Evolutionary conservation across 345 rosid genomes (phyloP), one percentile per base, ranked within the genome.

Genomic region (Euphorbia peplus): DNA sequence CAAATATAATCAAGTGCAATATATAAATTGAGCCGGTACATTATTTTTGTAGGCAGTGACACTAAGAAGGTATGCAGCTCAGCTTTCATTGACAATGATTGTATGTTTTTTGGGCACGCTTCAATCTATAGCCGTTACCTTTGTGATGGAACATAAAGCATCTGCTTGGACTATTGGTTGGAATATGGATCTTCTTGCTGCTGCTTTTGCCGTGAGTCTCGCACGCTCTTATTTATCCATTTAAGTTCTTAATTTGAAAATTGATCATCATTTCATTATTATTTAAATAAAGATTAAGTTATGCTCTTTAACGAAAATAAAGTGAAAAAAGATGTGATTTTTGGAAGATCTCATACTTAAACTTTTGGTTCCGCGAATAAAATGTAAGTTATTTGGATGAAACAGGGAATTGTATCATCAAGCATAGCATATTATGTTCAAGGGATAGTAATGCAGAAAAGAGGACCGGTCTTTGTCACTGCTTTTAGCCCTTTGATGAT

Each of bases 381-480:
- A 54, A 54, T 21, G 21, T 13, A 16, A 67, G 21, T 13, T 8
- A 67, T 37, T 61, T 70, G 28, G 13, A 19, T 25, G 18, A 63
- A 73, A 46, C 86, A 89, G 95, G 90, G 91, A 53, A 70, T 87
- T 44, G 84, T 81, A 32, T 54, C 80, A 19, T 84, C 92, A 64
- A 86, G 90, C 58, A 57, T 85, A 8, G 83, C 81, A 32, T 81
- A 82, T 68, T 85, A 81, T 69, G 73, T 81, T 25, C 82, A 79
- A 71, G 90, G 88, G 29, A 69, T 77, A 70, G 74, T 64, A 21
- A 81, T 82, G 76, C 82, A 82, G 64, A 74, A 63, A 62, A 83
- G 73, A 69, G 96, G 96, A 3, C 92, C 96, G 4, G 90, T 87
- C 51, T 89, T 85, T 70, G 90, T 81, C n/a, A 84, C 87, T 42